Conservation (phyloP, 176 grass and related monocot genomes). For the Triticum timopheevii region DNA sequence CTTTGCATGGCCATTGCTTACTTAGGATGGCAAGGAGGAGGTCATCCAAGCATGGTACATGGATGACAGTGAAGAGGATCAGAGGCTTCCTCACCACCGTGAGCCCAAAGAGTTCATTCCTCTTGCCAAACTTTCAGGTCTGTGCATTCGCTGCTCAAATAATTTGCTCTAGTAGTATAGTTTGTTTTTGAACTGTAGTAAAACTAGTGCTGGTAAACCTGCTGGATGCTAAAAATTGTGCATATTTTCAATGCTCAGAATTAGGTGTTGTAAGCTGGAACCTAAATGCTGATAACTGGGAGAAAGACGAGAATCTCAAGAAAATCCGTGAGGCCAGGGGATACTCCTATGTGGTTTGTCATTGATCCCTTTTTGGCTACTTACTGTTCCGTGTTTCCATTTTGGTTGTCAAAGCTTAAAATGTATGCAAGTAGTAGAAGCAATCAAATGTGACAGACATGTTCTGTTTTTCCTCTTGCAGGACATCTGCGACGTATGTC, state of each 20-base stretch:
- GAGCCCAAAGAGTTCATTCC: slow-evolving; percentile 84
- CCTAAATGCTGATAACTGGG: slow-evolving; percentile 69
- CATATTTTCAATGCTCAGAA: slow-evolving; percentile 37
- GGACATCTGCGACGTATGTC: slow-evolving; percentile 88
- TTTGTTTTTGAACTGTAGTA: not conserved
- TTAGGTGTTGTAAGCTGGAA: slow-evolving; percentile 85
- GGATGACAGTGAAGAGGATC: slow-evolving; percentile 81
- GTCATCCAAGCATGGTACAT: slow-evolving; percentile 92
- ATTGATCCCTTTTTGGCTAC: not conserved
- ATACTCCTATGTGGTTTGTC: slow-evolving; percentile 76
- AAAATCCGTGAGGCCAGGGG: slow-evolving; percentile 94
- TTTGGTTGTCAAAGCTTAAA: slow-evolving; percentile 7
- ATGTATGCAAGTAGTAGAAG: not conserved
- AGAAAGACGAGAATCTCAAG: slow-evolving; percentile 89
- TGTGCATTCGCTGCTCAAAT: not conserved
- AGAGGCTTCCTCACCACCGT: slow-evolving; percentile 83
- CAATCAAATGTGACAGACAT: not conserved
- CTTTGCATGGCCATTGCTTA: slow-evolving; percentile 7
- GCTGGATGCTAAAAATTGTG: not conserved
- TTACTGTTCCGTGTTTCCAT: not conserved
- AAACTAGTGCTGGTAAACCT: not conserved
- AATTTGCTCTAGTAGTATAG: not conserved
- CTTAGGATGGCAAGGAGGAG: slow-evolving; percentile 92
- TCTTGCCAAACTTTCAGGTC: slow-evolving; percentile 74
- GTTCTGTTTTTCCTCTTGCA: slow-evolving; percentile 37